Evolutionary conservation across 148 eudicot genomes (phyloP).

Genomic region (Beta vulgaris): DNA sequence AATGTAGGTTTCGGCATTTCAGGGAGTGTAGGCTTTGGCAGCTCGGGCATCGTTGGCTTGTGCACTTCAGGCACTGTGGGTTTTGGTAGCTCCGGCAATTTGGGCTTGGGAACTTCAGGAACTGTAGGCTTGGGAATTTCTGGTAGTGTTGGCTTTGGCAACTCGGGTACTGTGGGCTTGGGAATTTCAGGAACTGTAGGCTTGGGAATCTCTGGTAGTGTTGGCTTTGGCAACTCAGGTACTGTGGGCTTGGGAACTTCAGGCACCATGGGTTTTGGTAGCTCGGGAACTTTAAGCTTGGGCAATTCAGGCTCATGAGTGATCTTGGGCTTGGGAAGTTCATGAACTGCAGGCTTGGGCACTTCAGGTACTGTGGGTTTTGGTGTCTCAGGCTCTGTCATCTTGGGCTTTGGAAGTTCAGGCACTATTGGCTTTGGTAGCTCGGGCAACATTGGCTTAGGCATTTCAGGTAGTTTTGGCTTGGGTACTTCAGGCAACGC

Average conservation of each 20-base stretch:
- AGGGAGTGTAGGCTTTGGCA: neutral
- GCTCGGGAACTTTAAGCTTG: neutral
- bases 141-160: neutral
- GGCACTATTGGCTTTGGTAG: constrained; percentile 1
- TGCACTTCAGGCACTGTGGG: neutral
- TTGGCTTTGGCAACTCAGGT: neutral
- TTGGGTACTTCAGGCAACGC: constrained; percentile 5
- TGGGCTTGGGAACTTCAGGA: too few species aligned
- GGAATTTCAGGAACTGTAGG: constrained; percentile 9
- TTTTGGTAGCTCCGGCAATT: constrained; percentile 7
- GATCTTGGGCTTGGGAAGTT: neutral
- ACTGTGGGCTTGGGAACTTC: neutral
- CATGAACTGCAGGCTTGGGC: constrained; percentile 11
- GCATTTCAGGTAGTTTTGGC: neutral
- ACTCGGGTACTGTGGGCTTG: neutral
- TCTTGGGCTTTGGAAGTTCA: neutral
- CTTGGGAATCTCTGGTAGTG: neutral
- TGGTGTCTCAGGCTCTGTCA: neutral
- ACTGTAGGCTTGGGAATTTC: too few species aligned
- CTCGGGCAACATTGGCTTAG: neutral
- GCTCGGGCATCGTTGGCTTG: neutral
- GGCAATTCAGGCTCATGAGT: constrained; percentile 2
- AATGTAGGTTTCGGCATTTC: constrained; percentile 12
- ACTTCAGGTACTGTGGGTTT: neutral
- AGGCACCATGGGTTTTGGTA: neutral